A percentile compares a stretch with the other conserved stretches of the same genome.
phyloP scores from a whole-genome alignment of 495 filamentous ascomycete species.

The Aspergillus diversus region DNA sequence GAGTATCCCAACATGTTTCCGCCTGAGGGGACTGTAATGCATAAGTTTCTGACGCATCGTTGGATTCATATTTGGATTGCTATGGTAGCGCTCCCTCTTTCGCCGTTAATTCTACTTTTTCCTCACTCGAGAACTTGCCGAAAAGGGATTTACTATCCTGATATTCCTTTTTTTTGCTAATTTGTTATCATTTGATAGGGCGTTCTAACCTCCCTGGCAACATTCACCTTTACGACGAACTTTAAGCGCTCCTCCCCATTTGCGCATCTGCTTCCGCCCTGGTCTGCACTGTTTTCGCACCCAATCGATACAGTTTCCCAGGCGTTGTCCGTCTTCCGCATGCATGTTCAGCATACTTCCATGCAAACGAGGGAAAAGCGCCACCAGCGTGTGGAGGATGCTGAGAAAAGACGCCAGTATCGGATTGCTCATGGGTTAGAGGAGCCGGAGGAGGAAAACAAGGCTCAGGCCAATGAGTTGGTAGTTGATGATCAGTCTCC shows the following conservation, averaged over 20 bases:
- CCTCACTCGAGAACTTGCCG: too few relatives aligned
- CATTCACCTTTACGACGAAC: slow-evolving; percentile 68
- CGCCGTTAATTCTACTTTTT: background rate
- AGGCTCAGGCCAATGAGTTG: slow-evolving; percentile 19
- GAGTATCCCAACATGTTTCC: slow-evolving; percentile 84
- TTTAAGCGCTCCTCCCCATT: slow-evolving; percentile 73
- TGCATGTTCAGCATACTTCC: slow-evolving; percentile 68
- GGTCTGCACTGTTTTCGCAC: slow-evolving; percentile 59
- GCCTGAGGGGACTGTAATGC: slow-evolving; percentile 70
- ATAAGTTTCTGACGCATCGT: slow-evolving; percentile 73
- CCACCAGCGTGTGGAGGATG: slow-evolving; percentile 70
- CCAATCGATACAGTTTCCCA: slow-evolving; percentile 63
- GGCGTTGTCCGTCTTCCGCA: slow-evolving; percentile 65
- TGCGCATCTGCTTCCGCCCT: slow-evolving; percentile 69
- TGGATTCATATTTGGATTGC: slow-evolving; percentile 79
- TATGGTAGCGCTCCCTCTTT: slow-evolving; percentile 57
- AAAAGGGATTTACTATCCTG: too few relatives aligned
- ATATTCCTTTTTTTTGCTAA: too few relatives aligned
- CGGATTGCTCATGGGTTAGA: slow-evolving; percentile 81
- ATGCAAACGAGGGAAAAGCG: slow-evolving; percentile 67
- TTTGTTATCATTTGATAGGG: slow-evolving; percentile 44
- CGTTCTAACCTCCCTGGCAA: slow-evolving; percentile 67
- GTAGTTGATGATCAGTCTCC: slow-evolving; percentile 39
- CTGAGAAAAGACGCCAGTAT: slow-evolving; percentile 76
- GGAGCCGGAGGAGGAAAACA: slow-evolving; percentile 37